Evolutionary conservation across 257 asterid species (phyloP), one percentile per base, ranked within the genome.

Genomic region (Lithospermum erythrorhizon): DNA sequence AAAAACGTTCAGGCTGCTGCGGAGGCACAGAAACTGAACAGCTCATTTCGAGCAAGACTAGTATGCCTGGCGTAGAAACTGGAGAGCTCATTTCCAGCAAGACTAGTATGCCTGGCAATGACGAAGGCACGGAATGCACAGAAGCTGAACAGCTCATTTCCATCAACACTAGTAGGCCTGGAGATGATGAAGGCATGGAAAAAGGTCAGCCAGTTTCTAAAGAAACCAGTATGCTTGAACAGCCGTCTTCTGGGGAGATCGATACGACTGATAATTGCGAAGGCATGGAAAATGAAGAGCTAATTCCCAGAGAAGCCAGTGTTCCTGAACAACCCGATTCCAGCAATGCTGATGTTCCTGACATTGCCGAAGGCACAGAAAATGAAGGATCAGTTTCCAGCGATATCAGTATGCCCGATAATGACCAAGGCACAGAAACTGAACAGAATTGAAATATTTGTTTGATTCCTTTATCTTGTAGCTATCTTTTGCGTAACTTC

Each of bases 11-110:
- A 63, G 61, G 53, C 0, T 74, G 60, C 57, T 53, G 70, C 29
- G 73, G 68, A 67, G 17, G 37, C 47, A 60, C 68, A 23, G 67
- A 66, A 65, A 21, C 68, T 7, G 73, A 75, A 59, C 77, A 63
- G 57, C 55, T 53, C 17, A 45, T 62, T 45, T 21, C 67, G 0
- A 41, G 49, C 49, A 41, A 41, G 16, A 14, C 49, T 18, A 41
- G 49, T 11, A 5, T 32, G 45, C 45, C 45, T 32, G 45, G 10
- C 45, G 1, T 7, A 32, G 45, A 32, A 9, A 32, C 4, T 32
- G 45, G 8, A 32, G 9, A 32, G 1, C 9, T 2, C 6, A 27
- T 27, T 27, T 27, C 30, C 6, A 6, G 6, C 3, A 6, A 27
- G 30, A 27, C 30, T 2, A 27, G 6, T n/a, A n/a, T n/a, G n/a